phyloP scores from a whole-genome alignment of 75 land plant genomes.

The Sequoia sempervirens region DNA sequence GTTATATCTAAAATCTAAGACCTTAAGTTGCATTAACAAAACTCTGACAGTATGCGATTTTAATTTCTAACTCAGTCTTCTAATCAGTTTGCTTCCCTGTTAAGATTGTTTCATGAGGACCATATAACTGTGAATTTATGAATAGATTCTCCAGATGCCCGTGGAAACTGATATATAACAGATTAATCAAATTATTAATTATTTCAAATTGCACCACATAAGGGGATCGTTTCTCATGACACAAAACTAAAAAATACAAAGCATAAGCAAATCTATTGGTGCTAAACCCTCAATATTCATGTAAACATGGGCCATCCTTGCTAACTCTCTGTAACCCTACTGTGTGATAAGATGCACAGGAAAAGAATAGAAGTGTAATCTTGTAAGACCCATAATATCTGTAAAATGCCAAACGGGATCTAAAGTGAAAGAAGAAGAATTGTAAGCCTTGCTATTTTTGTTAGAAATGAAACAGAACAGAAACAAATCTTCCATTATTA shows the following conservation, averaged over 20 bases:
- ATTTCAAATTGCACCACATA: too few species aligned
- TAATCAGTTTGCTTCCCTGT: not conserved
- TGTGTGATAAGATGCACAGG: not conserved
- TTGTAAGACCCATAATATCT: not conserved
- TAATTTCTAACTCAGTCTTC: not conserved
- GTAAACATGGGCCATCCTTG: not conserved
- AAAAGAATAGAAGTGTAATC: not conserved
- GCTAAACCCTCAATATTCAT: not conserved
- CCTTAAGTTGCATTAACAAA: not conserved
- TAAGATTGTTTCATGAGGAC: not conserved
- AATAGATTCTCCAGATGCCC: not conserved
- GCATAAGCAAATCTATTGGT: not conserved
- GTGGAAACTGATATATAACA: not conserved
- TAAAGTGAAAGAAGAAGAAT: not conserved
- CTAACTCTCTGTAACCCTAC: not conserved
- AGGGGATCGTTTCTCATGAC: not conserved
- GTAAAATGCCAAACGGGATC: not conserved
- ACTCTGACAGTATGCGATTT: not conserved
- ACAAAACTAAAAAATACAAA: not conserved
- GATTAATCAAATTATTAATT: too few species aligned
- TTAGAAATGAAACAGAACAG: not conserved
- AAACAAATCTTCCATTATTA: not conserved
- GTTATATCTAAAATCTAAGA: not conserved
- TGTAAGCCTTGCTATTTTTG: not conserved
- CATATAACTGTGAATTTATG: not conserved